Evolutionary conservation across 176 grass and related monocot species (phyloP).

Genomic region (Oryza punctata): DNA sequence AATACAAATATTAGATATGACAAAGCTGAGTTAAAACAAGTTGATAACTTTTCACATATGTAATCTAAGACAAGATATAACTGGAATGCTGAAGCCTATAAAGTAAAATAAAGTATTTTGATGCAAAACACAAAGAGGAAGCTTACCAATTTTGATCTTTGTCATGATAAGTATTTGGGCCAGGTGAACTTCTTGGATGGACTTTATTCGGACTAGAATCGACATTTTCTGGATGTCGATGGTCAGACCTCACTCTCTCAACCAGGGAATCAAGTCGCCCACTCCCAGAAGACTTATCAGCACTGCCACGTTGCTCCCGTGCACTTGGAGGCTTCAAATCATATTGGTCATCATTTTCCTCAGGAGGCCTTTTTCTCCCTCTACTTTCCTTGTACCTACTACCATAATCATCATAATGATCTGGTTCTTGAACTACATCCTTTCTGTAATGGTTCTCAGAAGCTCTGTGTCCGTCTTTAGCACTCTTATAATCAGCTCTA

Average conservation of each 20-base stretch:
- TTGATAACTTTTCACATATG: neutral
- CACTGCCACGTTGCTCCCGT: constrained; percentile 57
- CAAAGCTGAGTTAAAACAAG: neutral
- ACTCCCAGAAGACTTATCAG: constrained; percentile 64
- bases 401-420: constrained; percentile 64
- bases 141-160: constrained; percentile 89
- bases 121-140: constrained; percentile 29
- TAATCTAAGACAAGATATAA: constrained; percentile 8
- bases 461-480: constrained; percentile 68
- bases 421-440: constrained; percentile 56
- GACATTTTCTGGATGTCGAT: constrained; percentile 55
- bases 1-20: constrained; percentile 18
- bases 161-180: constrained; percentile 60
- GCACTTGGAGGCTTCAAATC: constrained; percentile 52
- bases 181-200: constrained; percentile 63
- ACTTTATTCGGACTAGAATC: constrained; percentile 79
- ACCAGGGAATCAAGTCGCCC: constrained; percentile 55
- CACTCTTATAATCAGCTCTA: constrained; percentile 60
- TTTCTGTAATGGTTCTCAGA: constrained; percentile 75
- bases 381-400: constrained; percentile 72
- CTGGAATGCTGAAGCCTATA: neutral
- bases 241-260: constrained; percentile 67
- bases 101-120: constrained; percentile 26
- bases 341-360: constrained; percentile 65
- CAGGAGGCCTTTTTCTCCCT: constrained; percentile 64